These are phyloP conservation scores for Boletus tylopilopsis DNA, from an alignment of 768 basidiomycete species.

Conservation along the genomic window DNA sequence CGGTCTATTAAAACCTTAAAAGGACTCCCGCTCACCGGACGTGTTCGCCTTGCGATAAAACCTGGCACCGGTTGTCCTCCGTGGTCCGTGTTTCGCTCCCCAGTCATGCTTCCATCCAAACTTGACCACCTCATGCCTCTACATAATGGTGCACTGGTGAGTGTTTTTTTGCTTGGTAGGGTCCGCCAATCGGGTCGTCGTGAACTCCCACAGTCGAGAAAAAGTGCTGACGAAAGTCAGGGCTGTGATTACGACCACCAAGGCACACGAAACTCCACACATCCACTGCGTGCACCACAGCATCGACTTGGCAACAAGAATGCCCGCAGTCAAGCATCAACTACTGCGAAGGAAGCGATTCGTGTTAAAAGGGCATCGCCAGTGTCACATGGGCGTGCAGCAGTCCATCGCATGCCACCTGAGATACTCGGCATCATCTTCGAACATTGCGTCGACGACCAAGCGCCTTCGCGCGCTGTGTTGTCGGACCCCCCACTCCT, in stretches of 20 bases:
- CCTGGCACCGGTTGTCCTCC: constrained; percentile 1
- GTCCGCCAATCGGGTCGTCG: not conserved
- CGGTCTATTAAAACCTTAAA: constrained; percentile 2
- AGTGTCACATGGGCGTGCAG: not conserved
- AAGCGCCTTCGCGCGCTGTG: not conserved
- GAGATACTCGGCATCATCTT: constrained; percentile 39
- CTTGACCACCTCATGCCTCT: not conserved
- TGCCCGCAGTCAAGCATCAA: not conserved
- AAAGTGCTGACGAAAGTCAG: not conserved
- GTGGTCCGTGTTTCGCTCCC: not conserved
- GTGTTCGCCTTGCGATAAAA: not conserved
- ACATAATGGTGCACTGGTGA: constrained; percentile 9
- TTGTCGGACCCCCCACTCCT: constrained; percentile 21
- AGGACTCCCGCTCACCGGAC: not conserved
- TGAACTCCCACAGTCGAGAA: not conserved
- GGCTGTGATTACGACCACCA: not conserved
- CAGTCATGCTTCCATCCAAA: not conserved
- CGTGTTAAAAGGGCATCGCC: not conserved
- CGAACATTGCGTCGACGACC: constrained; percentile 16
- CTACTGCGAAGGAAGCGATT: not conserved
- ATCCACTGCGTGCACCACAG: not conserved
- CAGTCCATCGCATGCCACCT: constrained; percentile 18
- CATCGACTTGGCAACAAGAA: not conserved
- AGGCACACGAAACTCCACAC: not conserved
- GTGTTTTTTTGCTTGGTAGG: not conserved